Evolutionary conservation across 2,329 filamentous ascomycete genomes (phyloP), one percentile per base, ranked within the genome.

Genomic region (Salinomyces thailandicus): DNA sequence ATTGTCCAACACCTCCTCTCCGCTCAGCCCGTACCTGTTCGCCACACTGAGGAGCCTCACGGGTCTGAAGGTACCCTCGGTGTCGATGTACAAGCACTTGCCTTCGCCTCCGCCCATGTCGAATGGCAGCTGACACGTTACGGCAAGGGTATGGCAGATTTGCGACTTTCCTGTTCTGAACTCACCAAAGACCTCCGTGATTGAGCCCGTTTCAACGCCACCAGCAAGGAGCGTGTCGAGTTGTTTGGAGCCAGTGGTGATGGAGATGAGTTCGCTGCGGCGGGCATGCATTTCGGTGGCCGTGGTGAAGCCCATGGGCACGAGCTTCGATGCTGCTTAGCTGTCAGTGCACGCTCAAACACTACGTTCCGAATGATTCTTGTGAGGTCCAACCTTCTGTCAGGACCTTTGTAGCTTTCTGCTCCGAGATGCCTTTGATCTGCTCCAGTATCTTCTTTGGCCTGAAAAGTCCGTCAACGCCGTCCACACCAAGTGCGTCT

Each of bases 71-170:
- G 91, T 98, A 42, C 91, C 93, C 61, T 98, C 91, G 0, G 91
- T 98, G 53, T 98, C 91, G 48, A 98, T 98, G 55, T 98, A 98
- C 33, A 98, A 71, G 55, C 93, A 98, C 59, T 98, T 98, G 31
- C 91, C 91, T 63, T 98, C 91, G 18, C 93, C 91, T 38, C 91
- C 91, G 36, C 91, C 93, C 89, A 96, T 96, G 57, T 98, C 91
- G 58, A 98, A 96, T 1, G 91, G 91, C 29, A 98, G 62, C 61
- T 98, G 91, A 58, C 93, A 98, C 31, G 91, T 98, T 18, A 98
- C 91, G 0, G 93, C 91, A n/a, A 98, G 71, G 0, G 91, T 98
- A 60, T 98, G 93, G 53, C 91, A 98, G 39, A 98, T 89, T 62
- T 98, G 91, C 67, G 86, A 94, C 66, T 98, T 98, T 61, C 91